Percentiles rank a stretch among this genome's conserved stretches.
Evolutionary conservation across 2,329 filamentous ascomycete species (phyloP).

Genomic region (Verruconis gallopava): DNA sequence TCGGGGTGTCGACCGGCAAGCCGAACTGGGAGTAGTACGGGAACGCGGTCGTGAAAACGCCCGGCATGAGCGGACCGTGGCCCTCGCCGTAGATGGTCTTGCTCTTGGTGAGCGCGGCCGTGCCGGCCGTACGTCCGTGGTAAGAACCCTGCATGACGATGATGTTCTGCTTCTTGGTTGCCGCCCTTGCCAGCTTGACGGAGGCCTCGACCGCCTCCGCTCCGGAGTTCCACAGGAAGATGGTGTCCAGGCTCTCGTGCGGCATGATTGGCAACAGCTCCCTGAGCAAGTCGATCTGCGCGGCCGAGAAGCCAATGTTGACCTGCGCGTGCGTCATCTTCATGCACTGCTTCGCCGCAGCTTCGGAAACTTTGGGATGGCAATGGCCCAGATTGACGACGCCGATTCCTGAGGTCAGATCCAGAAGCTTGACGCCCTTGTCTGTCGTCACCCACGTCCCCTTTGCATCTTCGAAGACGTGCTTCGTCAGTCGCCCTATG

Average conservation of each 20-base stretch:
- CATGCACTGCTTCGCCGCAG: slow-evolving; percentile 23
- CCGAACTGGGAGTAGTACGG: slow-evolving; percentile 26
- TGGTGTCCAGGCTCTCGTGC: slow-evolving; percentile 24
- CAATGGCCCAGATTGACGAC: slow-evolving; percentile 25
- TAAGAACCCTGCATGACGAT: slow-evolving; percentile 27
- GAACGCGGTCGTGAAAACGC: slow-evolving; percentile 25
- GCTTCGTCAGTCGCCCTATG: slow-evolving; percentile 4
- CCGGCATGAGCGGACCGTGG: slow-evolving; percentile 26
- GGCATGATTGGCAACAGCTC: slow-evolving; percentile 24
- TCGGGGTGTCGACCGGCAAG: slow-evolving; percentile 15
- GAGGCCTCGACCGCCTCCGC: slow-evolving; percentile 25
- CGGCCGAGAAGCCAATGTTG: slow-evolving; percentile 29
- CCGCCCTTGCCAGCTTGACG: slow-evolving; percentile 24
- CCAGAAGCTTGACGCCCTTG: slow-evolving; percentile 19
- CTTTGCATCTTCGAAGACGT: slow-evolving; percentile 17
- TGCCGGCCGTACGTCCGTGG: slow-evolving; percentile 25
- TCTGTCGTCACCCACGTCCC: slow-evolving; percentile 22
- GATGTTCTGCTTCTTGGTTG: slow-evolving; percentile 25
- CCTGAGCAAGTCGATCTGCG: slow-evolving; percentile 24
- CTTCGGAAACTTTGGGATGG: slow-evolving; percentile 24
- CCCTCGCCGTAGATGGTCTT: slow-evolving; percentile 24
- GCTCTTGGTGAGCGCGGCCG: slow-evolving; percentile 23
- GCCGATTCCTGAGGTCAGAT: slow-evolving; percentile 24
- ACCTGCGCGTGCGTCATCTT: slow-evolving; percentile 28
- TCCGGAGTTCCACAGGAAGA: slow-evolving; percentile 29